phyloP scores from a whole-genome alignment of 1,139 yeast species.

The Candida tetrigidarum region DNA sequence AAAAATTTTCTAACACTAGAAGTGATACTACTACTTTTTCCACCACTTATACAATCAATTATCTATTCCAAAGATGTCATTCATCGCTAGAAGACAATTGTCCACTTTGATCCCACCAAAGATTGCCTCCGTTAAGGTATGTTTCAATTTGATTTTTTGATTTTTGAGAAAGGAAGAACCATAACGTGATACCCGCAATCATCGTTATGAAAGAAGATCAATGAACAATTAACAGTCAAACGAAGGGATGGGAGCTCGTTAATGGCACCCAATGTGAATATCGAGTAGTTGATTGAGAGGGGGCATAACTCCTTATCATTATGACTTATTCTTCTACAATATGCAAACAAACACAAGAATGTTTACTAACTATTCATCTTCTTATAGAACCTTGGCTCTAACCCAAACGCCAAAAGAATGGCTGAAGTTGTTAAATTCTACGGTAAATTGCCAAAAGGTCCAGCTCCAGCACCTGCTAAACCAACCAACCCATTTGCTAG shows the following conservation, averaged over 20 bases:
- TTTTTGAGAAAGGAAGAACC: too few species aligned
- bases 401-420: conserved; percentile 97
- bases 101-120: conserved; percentile 98
- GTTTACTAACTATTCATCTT: conserved; percentile 39
- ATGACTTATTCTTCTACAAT: too few species aligned
- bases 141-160: too few species aligned
- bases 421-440: conserved; percentile 93
- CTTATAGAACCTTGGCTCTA: conserved; percentile 81
- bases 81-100: conserved; percentile 88
- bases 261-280: too few species aligned
- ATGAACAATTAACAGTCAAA: too few species aligned
- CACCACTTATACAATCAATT: conserved; percentile 4
- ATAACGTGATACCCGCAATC: too few species aligned
- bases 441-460: conserved; percentile 95
- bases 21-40: background rate
- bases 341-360: too few species aligned
- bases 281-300: too few species aligned
- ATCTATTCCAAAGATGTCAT: conserved; percentile 57
- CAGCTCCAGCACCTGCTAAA: conserved; percentile 72
- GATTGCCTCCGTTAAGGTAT: conserved; percentile 93
- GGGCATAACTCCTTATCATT: too few species aligned
- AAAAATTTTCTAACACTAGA: conserved; percentile 5
- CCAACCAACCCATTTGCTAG: conserved; percentile 74
- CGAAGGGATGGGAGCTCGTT: too few species aligned
- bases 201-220: too few species aligned